Conservation (phyloP, 2,329 filamentous ascomycete species). For the Exophiala aquamarina region DNA sequence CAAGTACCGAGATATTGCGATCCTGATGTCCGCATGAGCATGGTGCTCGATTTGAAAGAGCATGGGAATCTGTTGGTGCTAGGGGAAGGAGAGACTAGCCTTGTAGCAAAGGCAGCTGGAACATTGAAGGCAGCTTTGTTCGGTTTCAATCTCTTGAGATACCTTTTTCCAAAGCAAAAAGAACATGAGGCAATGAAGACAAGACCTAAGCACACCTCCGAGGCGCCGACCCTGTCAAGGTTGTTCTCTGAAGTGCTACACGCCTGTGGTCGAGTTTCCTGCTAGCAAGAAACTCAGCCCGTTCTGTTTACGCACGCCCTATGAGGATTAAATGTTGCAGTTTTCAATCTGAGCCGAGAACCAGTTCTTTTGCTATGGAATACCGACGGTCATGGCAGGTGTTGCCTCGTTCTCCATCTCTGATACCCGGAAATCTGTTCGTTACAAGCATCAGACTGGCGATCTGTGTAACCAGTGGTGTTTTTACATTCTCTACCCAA, state of each 20-base stretch:
- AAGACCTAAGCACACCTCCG: slow-evolving; percentile 9
- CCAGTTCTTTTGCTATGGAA: slow-evolving; percentile 4
- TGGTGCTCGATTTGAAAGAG: slow-evolving; percentile 5
- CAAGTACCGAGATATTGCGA: slow-evolving; percentile 4
- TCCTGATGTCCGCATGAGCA: slow-evolving; percentile 4
- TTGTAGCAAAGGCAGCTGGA: too few relatives aligned
- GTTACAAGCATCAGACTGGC: too few relatives aligned
- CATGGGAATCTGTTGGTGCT: neutral
- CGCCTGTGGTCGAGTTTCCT: slow-evolving; percentile 1
- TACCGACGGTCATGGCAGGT: slow-evolving; percentile 5
- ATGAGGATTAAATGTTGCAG: slow-evolving; percentile 8
- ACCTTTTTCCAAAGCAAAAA: slow-evolving; percentile 1
- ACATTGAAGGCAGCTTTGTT: too few relatives aligned
- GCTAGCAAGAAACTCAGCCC: slow-evolving; percentile 10
- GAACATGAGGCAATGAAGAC: slow-evolving; percentile 7
- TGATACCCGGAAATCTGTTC: neutral
- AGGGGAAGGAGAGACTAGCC: too few relatives aligned
- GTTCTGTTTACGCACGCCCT: slow-evolving; percentile 9
- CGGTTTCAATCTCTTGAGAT: too few relatives aligned
- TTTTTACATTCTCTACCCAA: too few relatives aligned
- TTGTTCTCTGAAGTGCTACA: too few relatives aligned
- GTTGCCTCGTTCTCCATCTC: too few relatives aligned
- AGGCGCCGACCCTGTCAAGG: slow-evolving; percentile 10
- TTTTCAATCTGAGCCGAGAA: slow-evolving; percentile 26
- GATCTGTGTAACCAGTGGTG: too few relatives aligned